These are phyloP conservation scores for Spathaspora sp. DNA, from an alignment of 805 yeast genomes.

Conservation along the genomic window DNA sequence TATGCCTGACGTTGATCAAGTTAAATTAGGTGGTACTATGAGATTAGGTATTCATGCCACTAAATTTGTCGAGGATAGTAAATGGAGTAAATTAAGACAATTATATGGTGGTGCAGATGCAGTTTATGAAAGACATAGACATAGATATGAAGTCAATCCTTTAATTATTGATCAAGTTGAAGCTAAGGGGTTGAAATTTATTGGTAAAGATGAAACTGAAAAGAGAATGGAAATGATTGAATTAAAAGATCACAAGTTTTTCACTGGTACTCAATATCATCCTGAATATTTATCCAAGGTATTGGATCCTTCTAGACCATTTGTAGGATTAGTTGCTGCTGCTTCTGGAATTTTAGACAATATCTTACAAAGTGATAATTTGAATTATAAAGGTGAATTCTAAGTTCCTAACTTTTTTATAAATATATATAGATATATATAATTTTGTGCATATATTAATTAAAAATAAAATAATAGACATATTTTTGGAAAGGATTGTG, in stretches of 20 bases:
- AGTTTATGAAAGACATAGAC: constrained; percentile 95
- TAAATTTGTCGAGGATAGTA: constrained; percentile 63
- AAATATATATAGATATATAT: too few species aligned
- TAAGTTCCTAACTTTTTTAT: constrained; percentile 10
- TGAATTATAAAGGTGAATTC: constrained; percentile 42
- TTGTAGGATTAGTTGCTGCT: constrained; percentile 95
- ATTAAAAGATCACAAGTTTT: constrained; percentile 82
- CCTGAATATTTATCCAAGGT: constrained; percentile 98
- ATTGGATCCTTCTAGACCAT: constrained; percentile 93
- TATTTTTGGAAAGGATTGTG: too few species aligned
- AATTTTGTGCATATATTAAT: not conserved
- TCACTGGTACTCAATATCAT: constrained; percentile 94
- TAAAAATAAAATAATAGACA: not conserved
- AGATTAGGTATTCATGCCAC: constrained; percentile 94
- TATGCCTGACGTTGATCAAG: constrained; percentile 98
- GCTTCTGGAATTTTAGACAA: constrained; percentile 77
- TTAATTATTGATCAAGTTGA: constrained; percentile 69
- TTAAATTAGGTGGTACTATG: constrained; percentile 98
- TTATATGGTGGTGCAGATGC: constrained; percentile 69
- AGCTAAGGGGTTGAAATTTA: constrained; percentile 74
- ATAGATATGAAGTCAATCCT: constrained; percentile 96
- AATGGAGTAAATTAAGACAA: constrained; percentile 67
- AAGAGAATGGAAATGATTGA: constrained; percentile 94
- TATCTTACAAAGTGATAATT: constrained; percentile 47
- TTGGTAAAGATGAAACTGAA: constrained; percentile 88